Evolutionary conservation across 139 green algal species (phyloP), one percentile per base, ranked within the genome.

Genomic region (Nannochloris sp.): DNA sequence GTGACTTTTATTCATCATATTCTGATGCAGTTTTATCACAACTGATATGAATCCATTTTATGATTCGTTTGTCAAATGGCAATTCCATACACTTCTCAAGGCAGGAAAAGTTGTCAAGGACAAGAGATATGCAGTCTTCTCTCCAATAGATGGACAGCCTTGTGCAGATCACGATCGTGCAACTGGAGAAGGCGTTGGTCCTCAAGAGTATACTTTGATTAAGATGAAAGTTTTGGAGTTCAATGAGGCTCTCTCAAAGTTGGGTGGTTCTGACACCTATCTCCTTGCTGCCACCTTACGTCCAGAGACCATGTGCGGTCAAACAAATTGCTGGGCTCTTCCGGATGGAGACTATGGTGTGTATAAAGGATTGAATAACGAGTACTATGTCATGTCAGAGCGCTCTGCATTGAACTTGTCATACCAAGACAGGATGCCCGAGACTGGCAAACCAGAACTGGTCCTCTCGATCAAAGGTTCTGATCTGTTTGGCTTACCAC

Each of bases 261-360:
- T 96, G 67, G 57, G 77, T 56, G 72, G 68, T 61, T 81, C 79
- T 18, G 23, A 64, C 0, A 84, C 98, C 12, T 98, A 79, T 77
- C 73, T 99, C 9, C 68, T 96, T 73, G 90, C 93, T 1, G 93
- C 93, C 46, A 99, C 93, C 15, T 80, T 99, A 66, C 79, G 93
- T 0, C 91, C 93, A 0, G 93, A 99, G 78, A 99, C 93, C n/a
- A 98, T 99, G 93, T 96, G 95, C 64, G 93, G 93, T 25, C 91
- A 98, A 82, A 97, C 90, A 60, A 99, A 99, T 80, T 90, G 76
- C 71, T 99, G 93, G 93, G 83, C 85, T n/a, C 81, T 98, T 73
- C 93, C 93, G 0, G 87, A 97, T 16, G 93, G 93, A 15, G 62
- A 94, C 43, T 98, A 98, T 61, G 93, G 85, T 36, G 92, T 88